These are phyloP conservation scores for Xanthoceras sorbifolium DNA, from an alignment of 345 rosid species.

Conservation along the genomic window DNA sequence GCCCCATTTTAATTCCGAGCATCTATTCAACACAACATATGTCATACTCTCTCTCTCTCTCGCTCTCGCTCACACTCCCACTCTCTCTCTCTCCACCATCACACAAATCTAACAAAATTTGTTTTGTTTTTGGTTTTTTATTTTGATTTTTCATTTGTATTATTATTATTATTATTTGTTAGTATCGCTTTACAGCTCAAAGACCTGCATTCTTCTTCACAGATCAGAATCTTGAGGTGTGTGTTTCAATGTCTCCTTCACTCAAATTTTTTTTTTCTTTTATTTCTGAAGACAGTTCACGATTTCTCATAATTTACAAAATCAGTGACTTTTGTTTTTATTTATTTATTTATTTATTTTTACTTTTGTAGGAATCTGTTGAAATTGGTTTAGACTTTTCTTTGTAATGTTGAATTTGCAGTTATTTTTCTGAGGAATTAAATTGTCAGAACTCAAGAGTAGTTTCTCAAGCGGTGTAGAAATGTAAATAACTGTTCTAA, in stretches of 20 bases:
- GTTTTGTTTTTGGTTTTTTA: not conserved
- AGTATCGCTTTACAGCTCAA: conserved; percentile 47
- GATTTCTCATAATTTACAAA: conserved; percentile 1
- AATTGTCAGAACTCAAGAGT: not conserved
- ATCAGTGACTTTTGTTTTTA: not conserved
- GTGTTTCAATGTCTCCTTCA: not conserved
- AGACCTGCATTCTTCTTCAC: conserved; percentile 38
- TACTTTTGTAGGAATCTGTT: too few relatives aligned
- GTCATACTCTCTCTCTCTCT: conserved; percentile 19
- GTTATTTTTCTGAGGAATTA: not conserved
- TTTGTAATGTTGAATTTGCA: not conserved
- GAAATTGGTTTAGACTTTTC: not conserved
- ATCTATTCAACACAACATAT: conserved; percentile 13
- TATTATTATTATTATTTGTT: conserved; percentile 26
- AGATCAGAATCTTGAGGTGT: conserved; percentile 47
- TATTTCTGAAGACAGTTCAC: not conserved
- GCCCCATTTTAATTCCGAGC: conserved; percentile 32
- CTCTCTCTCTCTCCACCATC: conserved; percentile 12
- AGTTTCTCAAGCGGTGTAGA: not conserved
- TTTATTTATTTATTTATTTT: not conserved
- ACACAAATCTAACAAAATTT: conserved; percentile 6
- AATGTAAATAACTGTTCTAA: not conserved
- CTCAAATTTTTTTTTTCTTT: conserved; percentile 14
- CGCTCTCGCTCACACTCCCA: conserved; percentile 1
- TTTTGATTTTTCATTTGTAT: conserved; percentile 9